Evolutionary conservation across 352 stramenopile species (phyloP).

Genomic region (Pythium sukuiense): DNA sequence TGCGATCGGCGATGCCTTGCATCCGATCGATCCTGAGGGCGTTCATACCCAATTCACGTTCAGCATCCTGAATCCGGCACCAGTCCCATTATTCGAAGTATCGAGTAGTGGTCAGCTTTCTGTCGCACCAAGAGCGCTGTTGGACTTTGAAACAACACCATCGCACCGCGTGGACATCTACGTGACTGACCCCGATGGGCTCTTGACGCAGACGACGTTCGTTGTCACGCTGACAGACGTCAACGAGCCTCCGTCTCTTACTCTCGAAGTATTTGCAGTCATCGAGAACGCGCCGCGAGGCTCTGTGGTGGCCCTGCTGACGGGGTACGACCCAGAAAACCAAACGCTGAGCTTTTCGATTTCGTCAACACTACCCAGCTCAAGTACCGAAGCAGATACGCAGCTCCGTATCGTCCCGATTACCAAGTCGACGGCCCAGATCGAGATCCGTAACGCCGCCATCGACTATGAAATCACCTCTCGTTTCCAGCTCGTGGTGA

Average conservation of each 20-base stretch:
- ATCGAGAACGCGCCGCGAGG: constrained; percentile 45
- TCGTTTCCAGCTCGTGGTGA: constrained; percentile 40
- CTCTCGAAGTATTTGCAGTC: constrained; percentile 23
- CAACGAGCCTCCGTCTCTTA: constrained; percentile 34
- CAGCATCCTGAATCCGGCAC: neutral
- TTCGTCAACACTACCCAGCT: constrained; percentile 25
- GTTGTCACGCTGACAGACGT: constrained; percentile 31
- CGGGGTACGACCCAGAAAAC: constrained; percentile 54
- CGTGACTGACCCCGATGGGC: constrained; percentile 27
- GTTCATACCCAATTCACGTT: constrained; percentile 22
- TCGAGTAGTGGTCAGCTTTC: constrained; percentile 11
- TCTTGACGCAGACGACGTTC: constrained; percentile 18
- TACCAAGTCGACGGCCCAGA: constrained; percentile 36
- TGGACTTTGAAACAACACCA: constrained; percentile 26
- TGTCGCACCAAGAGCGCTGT: constrained; percentile 7
- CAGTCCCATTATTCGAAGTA: constrained; percentile 14
- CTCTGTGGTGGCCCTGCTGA: constrained; percentile 39
- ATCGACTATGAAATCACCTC: constrained; percentile 43
- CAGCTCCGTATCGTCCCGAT: constrained; percentile 36
- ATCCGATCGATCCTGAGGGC: constrained; percentile 28
- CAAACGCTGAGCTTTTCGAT: constrained; percentile 41
- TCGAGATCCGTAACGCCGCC: constrained; percentile 40
- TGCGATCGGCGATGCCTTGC: constrained; percentile 13
- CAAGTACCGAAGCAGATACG: constrained; percentile 4
- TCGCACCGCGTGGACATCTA: constrained; percentile 26